These are phyloP conservation scores for Fragilaria crotonensis DNA, from an alignment of 108 stramenopile species.

Conservation along the genomic window DNA sequence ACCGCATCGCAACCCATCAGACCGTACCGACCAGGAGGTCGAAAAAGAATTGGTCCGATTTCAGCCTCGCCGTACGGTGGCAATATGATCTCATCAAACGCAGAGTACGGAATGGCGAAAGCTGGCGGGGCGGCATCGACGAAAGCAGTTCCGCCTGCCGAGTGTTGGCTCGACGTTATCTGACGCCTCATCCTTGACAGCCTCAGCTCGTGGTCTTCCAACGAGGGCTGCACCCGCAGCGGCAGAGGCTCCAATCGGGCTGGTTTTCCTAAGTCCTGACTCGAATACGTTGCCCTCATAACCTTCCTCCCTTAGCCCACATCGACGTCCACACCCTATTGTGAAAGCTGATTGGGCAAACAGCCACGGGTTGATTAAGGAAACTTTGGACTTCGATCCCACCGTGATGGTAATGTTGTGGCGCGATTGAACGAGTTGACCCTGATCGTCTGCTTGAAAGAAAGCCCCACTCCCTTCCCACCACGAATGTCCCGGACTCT, in stretches of 20 bases:
- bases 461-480: slow-evolving; percentile 69
- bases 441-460: slow-evolving; percentile 46
- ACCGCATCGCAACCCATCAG: slow-evolving; percentile 25
- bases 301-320: slow-evolving; percentile 41
- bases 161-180: neutral
- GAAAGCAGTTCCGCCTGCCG: slow-evolving; percentile 17
- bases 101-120: slow-evolving; percentile 52
- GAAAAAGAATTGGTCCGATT: slow-evolving; percentile 70
- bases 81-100: slow-evolving; percentile 58
- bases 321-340: slow-evolving; percentile 59
- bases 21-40: slow-evolving; percentile 49
- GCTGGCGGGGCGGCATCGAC: slow-evolving; percentile 35
- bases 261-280: slow-evolving; percentile 6
- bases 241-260: slow-evolving; percentile 66
- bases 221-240: slow-evolving; percentile 39
- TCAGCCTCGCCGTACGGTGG: slow-evolving; percentile 63
- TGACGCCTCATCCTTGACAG: neutral
- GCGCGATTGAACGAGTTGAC: slow-evolving; percentile 55
- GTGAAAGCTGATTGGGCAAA: slow-evolving; percentile 54
- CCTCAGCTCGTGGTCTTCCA: slow-evolving; percentile 21
- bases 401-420: slow-evolving; percentile 67
- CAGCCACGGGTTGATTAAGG: slow-evolving; percentile 56
- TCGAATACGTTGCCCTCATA: slow-evolving; percentile 6
- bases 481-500: slow-evolving; percentile 29
- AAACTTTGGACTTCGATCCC: slow-evolving; percentile 55